Evolutionary conservation across 2,329 filamentous ascomycete genomes (phyloP).

Genomic region (Colletotrichum cordylinicola): DNA sequence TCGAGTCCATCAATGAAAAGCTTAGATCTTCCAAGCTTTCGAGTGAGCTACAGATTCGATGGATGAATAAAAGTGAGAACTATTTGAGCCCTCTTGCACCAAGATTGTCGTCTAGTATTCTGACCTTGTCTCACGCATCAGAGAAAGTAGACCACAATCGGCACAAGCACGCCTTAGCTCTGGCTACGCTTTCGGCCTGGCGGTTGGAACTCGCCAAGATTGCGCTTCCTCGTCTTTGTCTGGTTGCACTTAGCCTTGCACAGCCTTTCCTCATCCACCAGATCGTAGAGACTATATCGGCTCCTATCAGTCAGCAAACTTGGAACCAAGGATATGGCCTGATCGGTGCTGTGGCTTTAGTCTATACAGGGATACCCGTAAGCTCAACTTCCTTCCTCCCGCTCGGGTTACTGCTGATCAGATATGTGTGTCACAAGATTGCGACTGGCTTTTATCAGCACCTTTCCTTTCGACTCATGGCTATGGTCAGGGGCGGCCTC

Average conservation of each 20-base stretch:
- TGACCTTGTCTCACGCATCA: neutral
- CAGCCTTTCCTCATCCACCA: neutral
- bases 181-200: neutral
- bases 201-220: neutral
- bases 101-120: neutral
- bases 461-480: constrained; percentile 26
- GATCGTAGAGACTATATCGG: neutral
- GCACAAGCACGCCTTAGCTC: neutral
- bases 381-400: neutral
- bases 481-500: constrained; percentile 30
- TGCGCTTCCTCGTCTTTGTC: neutral
- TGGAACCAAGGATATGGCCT: neutral
- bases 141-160: neutral
- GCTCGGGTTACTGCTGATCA: neutral
- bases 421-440: constrained; percentile 5
- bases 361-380: constrained; percentile 5
- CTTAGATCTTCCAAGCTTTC: neutral
- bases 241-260: neutral
- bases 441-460: constrained; percentile 24
- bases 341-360: neutral
- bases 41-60: neutral
- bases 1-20: constrained; percentile 2
- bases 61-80: neutral
- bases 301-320: neutral
- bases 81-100: neutral